Evolutionary conservation across 495 filamentous ascomycete species (phyloP).

Genomic region (Aspergillus campestris): DNA sequence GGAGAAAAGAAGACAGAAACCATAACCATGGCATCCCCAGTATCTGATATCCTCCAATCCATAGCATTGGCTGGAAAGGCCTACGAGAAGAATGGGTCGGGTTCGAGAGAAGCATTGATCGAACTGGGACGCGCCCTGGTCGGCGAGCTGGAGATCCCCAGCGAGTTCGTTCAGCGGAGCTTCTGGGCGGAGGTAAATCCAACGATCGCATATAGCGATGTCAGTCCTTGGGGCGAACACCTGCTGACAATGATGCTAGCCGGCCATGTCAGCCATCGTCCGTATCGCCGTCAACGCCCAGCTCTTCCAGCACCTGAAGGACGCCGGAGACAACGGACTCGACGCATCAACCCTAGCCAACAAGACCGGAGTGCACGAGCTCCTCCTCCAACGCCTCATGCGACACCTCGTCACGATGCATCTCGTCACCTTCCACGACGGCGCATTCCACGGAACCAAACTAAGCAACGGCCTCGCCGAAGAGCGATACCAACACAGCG

Average conservation of each 20-base stretch:
- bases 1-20: background rate
- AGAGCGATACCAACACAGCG: slow-evolving; percentile 18
- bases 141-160: slow-evolving; percentile 24
- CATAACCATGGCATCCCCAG: background rate
- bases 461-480: slow-evolving; percentile 18
- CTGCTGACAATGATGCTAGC: slow-evolving; percentile 10
- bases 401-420: slow-evolving; percentile 22
- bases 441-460: slow-evolving; percentile 11
- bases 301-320: slow-evolving; percentile 26
- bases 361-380: slow-evolving; percentile 19
- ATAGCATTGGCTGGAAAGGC: slow-evolving; percentile 10
- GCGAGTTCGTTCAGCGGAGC: slow-evolving; percentile 29
- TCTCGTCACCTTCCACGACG: slow-evolving; percentile 11
- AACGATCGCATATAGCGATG: background rate
- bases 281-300: slow-evolving; percentile 27
- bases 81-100: slow-evolving; percentile 22
- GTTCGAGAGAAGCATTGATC: slow-evolving; percentile 26
- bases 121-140: slow-evolving; percentile 24
- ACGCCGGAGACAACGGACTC: slow-evolving; percentile 16
- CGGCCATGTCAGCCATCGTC: slow-evolving; percentile 27
- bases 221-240: background rate
- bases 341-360: slow-evolving; percentile 12
- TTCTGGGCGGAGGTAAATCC: slow-evolving; percentile 33
- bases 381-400: slow-evolving; percentile 16
- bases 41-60: slow-evolving; percentile 4